These are phyloP conservation scores for Pseudogymnoascus pannorum DNA, from an alignment of 2,329 filamentous ascomycete species.

Conservation along the genomic window DNA sequence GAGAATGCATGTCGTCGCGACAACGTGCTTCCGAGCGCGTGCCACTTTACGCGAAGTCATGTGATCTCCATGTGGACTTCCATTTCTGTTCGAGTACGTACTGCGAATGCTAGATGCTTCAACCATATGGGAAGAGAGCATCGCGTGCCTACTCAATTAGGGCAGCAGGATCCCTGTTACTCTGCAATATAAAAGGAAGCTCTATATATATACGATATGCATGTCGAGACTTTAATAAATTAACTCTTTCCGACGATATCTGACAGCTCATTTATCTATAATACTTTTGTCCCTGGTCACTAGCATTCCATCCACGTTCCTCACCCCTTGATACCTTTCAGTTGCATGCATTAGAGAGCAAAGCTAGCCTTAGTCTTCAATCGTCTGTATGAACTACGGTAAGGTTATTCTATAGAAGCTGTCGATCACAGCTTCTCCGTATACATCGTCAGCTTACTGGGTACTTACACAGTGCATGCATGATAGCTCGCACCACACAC, in stretches of 20 bases:
- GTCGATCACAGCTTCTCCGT: background rate
- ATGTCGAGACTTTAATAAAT: background rate
- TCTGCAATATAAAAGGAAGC: background rate
- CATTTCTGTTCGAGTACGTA: background rate
- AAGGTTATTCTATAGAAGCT: constrained; percentile 5
- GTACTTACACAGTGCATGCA: background rate
- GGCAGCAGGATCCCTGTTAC: background rate
- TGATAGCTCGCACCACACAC: background rate
- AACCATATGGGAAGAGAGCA: too few relatives aligned
- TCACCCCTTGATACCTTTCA: background rate
- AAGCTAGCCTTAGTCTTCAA: background rate
- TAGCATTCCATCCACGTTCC: background rate
- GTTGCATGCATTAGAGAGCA: background rate
- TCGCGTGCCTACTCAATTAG: too few relatives aligned
- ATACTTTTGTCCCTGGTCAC: background rate
- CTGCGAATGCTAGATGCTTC: too few relatives aligned
- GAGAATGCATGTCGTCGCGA: constrained; percentile 7
- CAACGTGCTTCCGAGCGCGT: constrained; percentile 3
- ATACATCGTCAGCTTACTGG: background rate
- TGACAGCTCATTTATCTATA: background rate
- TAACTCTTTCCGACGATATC: too few relatives aligned
- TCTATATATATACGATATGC: background rate
- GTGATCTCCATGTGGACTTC: background rate
- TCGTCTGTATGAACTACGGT: background rate
- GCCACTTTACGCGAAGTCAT: constrained; percentile 5